Evolutionary conservation across 2,329 filamentous ascomycete genomes (phyloP).

Genomic region (Leptographium lundbergii): DNA sequence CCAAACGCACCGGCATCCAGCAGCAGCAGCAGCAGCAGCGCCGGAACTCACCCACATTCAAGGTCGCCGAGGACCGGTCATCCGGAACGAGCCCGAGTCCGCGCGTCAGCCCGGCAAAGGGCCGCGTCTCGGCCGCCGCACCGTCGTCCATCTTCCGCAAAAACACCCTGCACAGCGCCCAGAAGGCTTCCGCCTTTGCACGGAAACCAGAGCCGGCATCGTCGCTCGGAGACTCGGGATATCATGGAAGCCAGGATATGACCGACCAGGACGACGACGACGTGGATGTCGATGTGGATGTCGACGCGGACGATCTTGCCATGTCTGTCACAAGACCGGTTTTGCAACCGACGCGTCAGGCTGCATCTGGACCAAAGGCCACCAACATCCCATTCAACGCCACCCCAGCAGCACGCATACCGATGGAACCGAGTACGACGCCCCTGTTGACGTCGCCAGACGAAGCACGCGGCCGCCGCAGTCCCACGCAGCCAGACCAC

Average conservation of each 20-base stretch:
- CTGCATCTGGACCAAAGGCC: background rate
- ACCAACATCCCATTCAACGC: background rate
- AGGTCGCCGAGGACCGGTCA: constrained; percentile 41
- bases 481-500: constrained; percentile 20
- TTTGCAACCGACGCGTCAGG: background rate
- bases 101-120: constrained; percentile 19
- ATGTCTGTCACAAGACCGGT: background rate
- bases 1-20: constrained; percentile 28
- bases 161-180: background rate
- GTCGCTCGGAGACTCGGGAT: constrained; percentile 51
- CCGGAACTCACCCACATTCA: constrained; percentile 22
- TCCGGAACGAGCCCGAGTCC: constrained; percentile 19
- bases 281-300: background rate
- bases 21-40: constrained; percentile 39
- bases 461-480: constrained; percentile 11
- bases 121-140: constrained; percentile 5
- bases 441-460: constrained; percentile 2
- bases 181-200: background rate
- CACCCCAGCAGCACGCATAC: background rate
- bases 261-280: constrained; percentile 13
- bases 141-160: background rate
- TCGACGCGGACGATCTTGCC: constrained; percentile 6
- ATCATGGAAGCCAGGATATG: constrained; percentile 52
- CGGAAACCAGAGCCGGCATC: constrained; percentile 15
- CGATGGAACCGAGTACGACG: background rate